These are phyloP conservation scores for Puccinia sorghi DNA, from an alignment of 1,284 basidiomycete genomes.

Conservation along the genomic window DNA sequence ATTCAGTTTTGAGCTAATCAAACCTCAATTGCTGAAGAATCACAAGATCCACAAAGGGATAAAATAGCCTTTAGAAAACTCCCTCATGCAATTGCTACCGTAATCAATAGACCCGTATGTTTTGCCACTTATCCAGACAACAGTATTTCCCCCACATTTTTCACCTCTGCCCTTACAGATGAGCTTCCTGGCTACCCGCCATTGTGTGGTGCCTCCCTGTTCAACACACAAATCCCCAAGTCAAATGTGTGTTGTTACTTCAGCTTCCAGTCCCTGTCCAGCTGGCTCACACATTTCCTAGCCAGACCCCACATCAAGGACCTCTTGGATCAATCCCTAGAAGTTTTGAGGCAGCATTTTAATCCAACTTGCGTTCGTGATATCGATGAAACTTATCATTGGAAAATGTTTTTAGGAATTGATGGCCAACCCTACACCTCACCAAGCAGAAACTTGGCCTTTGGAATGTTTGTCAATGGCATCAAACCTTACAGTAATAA, in stretches of 20 bases:
- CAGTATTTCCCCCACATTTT: background rate
- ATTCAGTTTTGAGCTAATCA: background rate
- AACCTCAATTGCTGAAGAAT: background rate
- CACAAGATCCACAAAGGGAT: background rate
- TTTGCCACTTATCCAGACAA: background rate
- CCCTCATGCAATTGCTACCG: background rate
- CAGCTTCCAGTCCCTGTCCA: background rate
- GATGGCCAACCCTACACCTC: background rate
- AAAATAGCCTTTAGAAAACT: background rate
- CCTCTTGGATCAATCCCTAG: conserved; percentile 11
- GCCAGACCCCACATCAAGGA: conserved; percentile 15
- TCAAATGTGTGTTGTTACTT: background rate
- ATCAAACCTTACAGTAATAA: conserved; percentile 43
- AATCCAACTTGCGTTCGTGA: background rate
- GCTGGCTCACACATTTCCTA: background rate
- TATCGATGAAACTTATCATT: background rate
- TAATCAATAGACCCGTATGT: background rate
- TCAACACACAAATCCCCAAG: background rate
- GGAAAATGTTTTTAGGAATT: conserved; percentile 5
- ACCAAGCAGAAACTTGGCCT: conserved; percentile 8
- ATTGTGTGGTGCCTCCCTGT: background rate
- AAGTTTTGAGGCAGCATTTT: background rate
- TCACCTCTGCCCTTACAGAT: conserved; percentile 10
- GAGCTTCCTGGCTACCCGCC: background rate
- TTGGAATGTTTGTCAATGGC: conserved; percentile 34